Evolutionary conservation across 2,329 filamentous ascomycete genomes (phyloP), one percentile per base, ranked within the genome.

Genomic region (Colletotrichum ledebouriae): DNA sequence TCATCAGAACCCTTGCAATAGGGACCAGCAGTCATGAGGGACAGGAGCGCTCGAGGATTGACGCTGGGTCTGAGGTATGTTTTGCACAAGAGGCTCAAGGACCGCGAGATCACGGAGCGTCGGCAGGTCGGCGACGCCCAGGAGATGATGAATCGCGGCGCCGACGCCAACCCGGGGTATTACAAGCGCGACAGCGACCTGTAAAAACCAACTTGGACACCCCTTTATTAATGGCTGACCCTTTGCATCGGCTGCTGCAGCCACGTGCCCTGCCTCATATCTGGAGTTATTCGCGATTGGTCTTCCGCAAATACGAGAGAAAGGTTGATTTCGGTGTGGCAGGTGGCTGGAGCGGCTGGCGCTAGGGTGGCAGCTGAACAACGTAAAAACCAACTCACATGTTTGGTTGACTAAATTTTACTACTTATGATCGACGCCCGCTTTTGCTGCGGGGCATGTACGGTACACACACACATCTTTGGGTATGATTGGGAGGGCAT

Each of bases 1-100:
- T 97, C 94, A 42, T 98, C 94, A 29, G 96, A 99, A 80, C 96
- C 96, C 72, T 86, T 99, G 59, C 95, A 98, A 93, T 98, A 96
- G 88, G 86, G 90, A 89, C 88, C 89, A 94, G 90, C 91, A 86
- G 92, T 93, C 92, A 94, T 90, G 91, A 94, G 92, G 88, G 91
- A 90, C 81, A 87, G 55, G 53, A 76, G 82, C 85, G 60, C 63
- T 80, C 89, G 85, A 89, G 89, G 89, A 90, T 86, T 91, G 88
- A 84, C 88, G 77, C 78, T 85, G 74, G 84, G 84, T 76, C 81
- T 86, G 58, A 89, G 79, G 73, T 84, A 81, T 75, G 81, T 81
- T 75, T 81, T 90, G 81, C 88, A 91, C 76, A 89, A 94, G 77
- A 91, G 90, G 75, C 86, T 93, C 73, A 89, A 87, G 74, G 86